Evolutionary conservation across 345 rosid genomes (phyloP), one percentile per base, ranked within the genome.

Genomic region (Kernera saxatilis): DNA sequence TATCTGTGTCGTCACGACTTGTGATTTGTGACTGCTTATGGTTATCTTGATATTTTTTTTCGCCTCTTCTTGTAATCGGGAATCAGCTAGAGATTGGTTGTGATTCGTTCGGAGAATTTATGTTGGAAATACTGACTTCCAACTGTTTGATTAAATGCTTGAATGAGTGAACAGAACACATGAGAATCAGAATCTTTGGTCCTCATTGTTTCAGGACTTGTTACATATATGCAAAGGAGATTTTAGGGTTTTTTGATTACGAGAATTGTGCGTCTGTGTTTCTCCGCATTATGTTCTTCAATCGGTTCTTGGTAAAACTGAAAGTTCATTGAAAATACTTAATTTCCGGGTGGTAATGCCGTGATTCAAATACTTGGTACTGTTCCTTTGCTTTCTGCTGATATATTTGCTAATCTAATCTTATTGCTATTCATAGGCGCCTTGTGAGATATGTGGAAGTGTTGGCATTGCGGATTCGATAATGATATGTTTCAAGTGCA

Each of bases 401-500:
- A 59, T 59, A 32, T 44, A 14, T 48, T 33, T 64, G 29, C 14
- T 32, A n/a, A 55, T 23, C 13, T 69, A 23, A 51, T 57, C 53
- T 19, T 45, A 7, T n/a, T 63, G 36, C 17, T 40, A 21, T 5
- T 3, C 43, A 1, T 26, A 23, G 65, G 33, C 44, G 49, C 64
- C 65, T 65, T 73, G 77, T 65, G 67, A 65, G 57, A 14, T 65
- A 55, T 73, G 77, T 40, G 77, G 66, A 73, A 46, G 51, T 65
- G 25, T 26, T 17, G 72, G 60, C 10, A 45, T 45, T 48, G 71
- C 51, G 18, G 49, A 0, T 56, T 14, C n/a, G 37, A 19, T 65
- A 1, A 73, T 65, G 77, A 46, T 11, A 4, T 65, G 77, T 54
- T 56, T 22, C 67, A 36, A 48, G 5, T 73, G 77, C 72, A 48